Base-by-base conservation (phyloP, 371 early-diverging fungal species). In the Saksenaea vasiformis region DNA sequence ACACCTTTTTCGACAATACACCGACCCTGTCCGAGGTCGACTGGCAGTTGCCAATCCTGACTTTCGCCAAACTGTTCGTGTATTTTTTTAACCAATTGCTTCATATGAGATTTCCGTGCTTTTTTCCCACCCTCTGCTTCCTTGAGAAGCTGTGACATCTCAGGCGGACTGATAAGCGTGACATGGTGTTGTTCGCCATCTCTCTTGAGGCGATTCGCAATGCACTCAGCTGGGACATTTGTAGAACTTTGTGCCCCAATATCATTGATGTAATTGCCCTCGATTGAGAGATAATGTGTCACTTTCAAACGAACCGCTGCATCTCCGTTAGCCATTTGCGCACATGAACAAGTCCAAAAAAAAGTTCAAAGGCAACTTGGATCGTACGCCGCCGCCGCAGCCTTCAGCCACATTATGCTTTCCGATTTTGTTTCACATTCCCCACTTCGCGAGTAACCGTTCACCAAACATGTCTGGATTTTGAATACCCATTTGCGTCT, bases 21-120 rank as follows among this genome's bases (percentile, higher is more conserved):
- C 7, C 58, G 47, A n/a, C 58, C 69, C 2, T 54, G 27, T 1
- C 69, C 69, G 14, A 69, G 65, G 27, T 65, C 69, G 17, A 65
- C 37, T 2, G 69, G 69, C 19, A 34, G 51, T 5, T 64, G 54
- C 57, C 60, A 64, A 3, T 57, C 54, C 26, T 47, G n/a, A 14
- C 57, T 17, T 11, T 56, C 36, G 5, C 69, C 69, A 27, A 57
- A 38, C 2, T 38, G 51, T 1, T 36, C 51, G 15, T 41, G 28
- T 28, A 68, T 57, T 22, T 56, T 47, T 9, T 56, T 15, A 31
- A 61, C 58, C 1, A 68, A 37, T 3, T 44, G 14, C n/a, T 36
- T 31, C 15, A 22, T 22, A 9, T 54, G 24, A 10, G 10, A 8
- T 43, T 27, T 43, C 4, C 41, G 38, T 56, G 17, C 38, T 55